Evolutionary conservation across 495 filamentous ascomycete genomes (phyloP).

Genomic region (Lineolata rhizophorae): DNA sequence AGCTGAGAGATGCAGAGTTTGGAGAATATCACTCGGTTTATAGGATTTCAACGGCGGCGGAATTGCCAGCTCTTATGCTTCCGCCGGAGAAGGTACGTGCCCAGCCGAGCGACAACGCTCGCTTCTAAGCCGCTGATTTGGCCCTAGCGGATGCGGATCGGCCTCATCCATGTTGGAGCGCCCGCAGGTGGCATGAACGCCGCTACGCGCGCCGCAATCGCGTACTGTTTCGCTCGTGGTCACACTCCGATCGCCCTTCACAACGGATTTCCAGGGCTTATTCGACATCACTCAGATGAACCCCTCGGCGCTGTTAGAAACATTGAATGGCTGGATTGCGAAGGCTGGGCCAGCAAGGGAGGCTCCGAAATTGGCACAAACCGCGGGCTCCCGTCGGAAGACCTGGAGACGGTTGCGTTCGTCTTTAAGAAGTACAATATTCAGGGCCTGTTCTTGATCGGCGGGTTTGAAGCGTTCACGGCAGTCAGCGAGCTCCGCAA

Average conservation of each 20-base stretch:
- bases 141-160: constrained; percentile 64
- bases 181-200: constrained; percentile 99
- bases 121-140: not conserved
- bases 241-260: constrained; percentile 82
- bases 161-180: constrained; percentile 90
- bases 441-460: constrained; percentile 78
- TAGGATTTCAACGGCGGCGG: constrained; percentile 60
- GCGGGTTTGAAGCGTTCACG: constrained; percentile 95
- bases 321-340: constrained; percentile 81
- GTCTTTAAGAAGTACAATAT: constrained; percentile 74
- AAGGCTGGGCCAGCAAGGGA: constrained; percentile 86
- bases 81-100: constrained; percentile 47
- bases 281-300: constrained; percentile 66
- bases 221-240: constrained; percentile 87
- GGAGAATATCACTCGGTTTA: constrained; percentile 80
- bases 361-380: constrained; percentile 98
- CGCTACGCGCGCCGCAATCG: constrained; percentile 79
- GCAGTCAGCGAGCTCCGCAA: constrained; percentile 68
- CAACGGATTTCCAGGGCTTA: constrained; percentile 92
- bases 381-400: constrained; percentile 67
- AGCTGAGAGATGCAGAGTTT: constrained; percentile 78
- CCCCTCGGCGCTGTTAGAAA: constrained; percentile 65
- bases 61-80: constrained; percentile 37
- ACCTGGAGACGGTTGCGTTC: constrained; percentile 61
- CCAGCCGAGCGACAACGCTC: not conserved